Percentiles rank a stretch among this genome's conserved stretches.
Evolutionary conservation across 2,329 filamentous ascomycete genomes (phyloP).

Genomic region (Cucurbitaria berberidis): DNA sequence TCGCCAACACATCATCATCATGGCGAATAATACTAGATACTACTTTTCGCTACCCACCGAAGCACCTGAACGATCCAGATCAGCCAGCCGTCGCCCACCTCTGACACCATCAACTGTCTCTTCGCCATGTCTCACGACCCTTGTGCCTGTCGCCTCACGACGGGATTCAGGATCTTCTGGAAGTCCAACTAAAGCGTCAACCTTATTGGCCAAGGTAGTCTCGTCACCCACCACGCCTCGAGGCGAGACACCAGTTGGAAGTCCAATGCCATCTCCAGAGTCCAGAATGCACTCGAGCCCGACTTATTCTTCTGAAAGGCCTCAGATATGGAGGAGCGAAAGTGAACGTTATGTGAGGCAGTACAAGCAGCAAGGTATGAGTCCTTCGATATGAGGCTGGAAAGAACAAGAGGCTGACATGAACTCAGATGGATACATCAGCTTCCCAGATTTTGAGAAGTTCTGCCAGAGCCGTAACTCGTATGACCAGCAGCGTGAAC

Average conservation of each 20-base stretch:
- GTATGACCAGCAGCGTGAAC: conserved; percentile 40
- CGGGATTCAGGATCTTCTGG: conserved; percentile 48
- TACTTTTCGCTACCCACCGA: conserved; percentile 49
- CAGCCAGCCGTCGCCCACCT: conserved; percentile 51
- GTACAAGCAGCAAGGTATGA: conserved; percentile 48
- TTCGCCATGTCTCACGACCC: conserved; percentile 52
- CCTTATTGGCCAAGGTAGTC: conserved; percentile 52
- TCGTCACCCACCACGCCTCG: conserved; percentile 50
- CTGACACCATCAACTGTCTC: conserved; percentile 55
- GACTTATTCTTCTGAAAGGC: conserved; percentile 38
- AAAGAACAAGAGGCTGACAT: conserved; percentile 21
- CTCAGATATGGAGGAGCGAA: conserved; percentile 44
- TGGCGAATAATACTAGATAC: conserved; percentile 45
- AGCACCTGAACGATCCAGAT: conserved; percentile 41
- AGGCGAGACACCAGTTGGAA: conserved; percentile 42
- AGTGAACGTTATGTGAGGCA: conserved; percentile 47
- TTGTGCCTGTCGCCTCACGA: conserved; percentile 48
- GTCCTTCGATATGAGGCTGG: background rate
- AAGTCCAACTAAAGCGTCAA: conserved; percentile 50
- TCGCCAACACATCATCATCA: conserved; percentile 30
- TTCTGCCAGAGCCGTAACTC: conserved; percentile 55
- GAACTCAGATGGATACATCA: conserved; percentile 65
- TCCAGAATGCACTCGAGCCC: conserved; percentile 35
- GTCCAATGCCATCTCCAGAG: conserved; percentile 38
- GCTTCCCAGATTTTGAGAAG: conserved; percentile 75